Percentiles rank a stretch among this genome's conserved stretches.
Evolutionary conservation across 2,329 filamentous ascomycete species (phyloP).

Genomic region (Botrytis tulipae): DNA sequence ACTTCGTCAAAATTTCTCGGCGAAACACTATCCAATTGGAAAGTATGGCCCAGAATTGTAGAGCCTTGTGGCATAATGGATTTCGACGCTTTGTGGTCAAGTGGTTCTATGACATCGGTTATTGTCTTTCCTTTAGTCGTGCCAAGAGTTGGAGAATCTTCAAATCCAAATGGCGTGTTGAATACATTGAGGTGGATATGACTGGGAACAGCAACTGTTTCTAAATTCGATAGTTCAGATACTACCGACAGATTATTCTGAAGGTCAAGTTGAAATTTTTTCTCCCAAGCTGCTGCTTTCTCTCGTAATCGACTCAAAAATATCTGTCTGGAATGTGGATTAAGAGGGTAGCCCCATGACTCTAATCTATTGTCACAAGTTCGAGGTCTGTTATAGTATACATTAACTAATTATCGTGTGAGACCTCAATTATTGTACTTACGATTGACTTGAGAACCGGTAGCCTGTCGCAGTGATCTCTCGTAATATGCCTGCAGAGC

Average conservation of each 20-base stretch:
- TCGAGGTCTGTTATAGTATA: background rate
- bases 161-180: background rate
- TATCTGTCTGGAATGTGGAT: constrained; percentile 10
- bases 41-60: background rate
- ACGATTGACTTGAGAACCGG: constrained; percentile 16
- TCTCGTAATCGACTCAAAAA: background rate
- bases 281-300: constrained; percentile 2
- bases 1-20: background rate
- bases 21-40: background rate
- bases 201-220: background rate
- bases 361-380: constrained; percentile 18
- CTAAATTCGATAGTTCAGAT: background rate
- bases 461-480: constrained; percentile 1
- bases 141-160: constrained; percentile 12
- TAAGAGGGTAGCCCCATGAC: constrained; percentile 11
- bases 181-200: background rate
- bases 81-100: background rate
- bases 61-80: background rate
- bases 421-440: background rate
- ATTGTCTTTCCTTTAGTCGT: background rate
- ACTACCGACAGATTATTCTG: background rate
- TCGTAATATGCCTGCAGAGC: constrained; percentile 9
- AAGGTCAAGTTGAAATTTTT: background rate
- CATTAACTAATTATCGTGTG: background rate
- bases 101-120: background rate